These are phyloP conservation scores for Lentinula edodes DNA, from an alignment of 768 basidiomycete genomes.

Conservation along the genomic window DNA sequence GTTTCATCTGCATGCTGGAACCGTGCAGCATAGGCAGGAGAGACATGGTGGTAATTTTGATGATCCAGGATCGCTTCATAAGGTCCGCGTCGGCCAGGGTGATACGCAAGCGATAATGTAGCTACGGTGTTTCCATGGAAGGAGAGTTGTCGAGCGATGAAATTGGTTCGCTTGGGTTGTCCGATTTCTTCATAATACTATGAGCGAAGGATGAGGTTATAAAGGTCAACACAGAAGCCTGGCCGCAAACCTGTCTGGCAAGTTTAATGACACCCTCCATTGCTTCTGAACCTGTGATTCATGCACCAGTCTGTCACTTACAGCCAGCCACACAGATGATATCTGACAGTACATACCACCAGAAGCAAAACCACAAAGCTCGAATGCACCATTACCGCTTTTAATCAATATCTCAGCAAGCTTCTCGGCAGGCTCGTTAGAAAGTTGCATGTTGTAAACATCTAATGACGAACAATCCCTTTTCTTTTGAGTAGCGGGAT, in stretches of 20 bases:
- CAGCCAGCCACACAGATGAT: not conserved
- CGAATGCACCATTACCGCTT: constrained; percentile 71
- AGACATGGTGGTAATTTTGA: constrained; percentile 75
- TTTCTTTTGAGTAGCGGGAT: not conserved
- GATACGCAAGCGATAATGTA: constrained; percentile 62
- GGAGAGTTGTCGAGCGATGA: constrained; percentile 72
- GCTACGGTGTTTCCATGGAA: constrained; percentile 84
- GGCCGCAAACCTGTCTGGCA: constrained; percentile 55
- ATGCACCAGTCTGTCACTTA: not conserved
- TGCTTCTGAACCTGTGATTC: constrained; percentile 68
- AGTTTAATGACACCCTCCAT: constrained; percentile 87
- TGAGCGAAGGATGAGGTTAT: not conserved
- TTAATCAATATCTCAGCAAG: constrained; percentile 63
- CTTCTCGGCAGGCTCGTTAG: constrained; percentile 76
- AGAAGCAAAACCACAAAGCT: constrained; percentile 62
- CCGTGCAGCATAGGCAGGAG: constrained; percentile 82
- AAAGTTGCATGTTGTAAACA: constrained; percentile 83
- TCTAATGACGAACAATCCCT: constrained; percentile 36
- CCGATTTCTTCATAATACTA: constrained; percentile 70
- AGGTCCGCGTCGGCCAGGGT: constrained; percentile 62
- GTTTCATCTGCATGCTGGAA: constrained; percentile 66
- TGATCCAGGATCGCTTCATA: constrained; percentile 63
- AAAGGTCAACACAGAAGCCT: constrained; percentile 1
- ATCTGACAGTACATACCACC: constrained; percentile 43
- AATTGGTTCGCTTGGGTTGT: constrained; percentile 68